Evolutionary conservation across 1,139 yeast genomes (phyloP), one percentile per base, ranked within the genome.

Genomic region (Hemisphaericaspora subhashii): DNA sequence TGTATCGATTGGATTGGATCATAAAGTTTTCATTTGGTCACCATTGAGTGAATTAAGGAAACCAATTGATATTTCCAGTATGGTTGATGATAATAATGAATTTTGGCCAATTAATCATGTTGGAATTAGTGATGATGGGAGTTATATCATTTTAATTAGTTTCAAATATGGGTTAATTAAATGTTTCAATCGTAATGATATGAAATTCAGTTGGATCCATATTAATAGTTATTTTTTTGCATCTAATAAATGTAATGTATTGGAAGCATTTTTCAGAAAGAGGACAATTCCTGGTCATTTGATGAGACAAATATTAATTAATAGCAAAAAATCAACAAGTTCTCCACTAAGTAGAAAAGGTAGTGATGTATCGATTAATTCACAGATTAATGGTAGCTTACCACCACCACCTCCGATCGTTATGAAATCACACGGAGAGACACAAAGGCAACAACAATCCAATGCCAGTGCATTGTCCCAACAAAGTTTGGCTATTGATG

Each of bases 1-100:
- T 28, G 81, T 84, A 0, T 75, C 90, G 0, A 72, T 84, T 22
- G 90, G 90, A 3, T 62, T 87, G 50, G 95, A 86, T 52, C 89
- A 83, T 51, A 78, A 72, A 43, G 69, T 86, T 1, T 60, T 79
- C 27, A 77, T 86, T 9, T 86, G 95, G 95, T 80, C 87, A 1
- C 94, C 92, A 2, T 60, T 81, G 37, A 61, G 53, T 1, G 32
- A 33, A 10, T 36, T 36, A 1, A 46, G 48, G 1, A 39, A 37
- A 4, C 72, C 86, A 64, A 45, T 64, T 53, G 50, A 81, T 68
- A 43, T 65, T 41, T 37, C 83, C 66, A 44, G 76, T 62, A 39
- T 71, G 48, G 40, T 64, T 6, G 44, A 33, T 3, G 34, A 41
- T 0, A 29, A 20, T 9, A 60, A 66, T 3, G 75, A 76, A 29